Base-by-base conservation (phyloP, 805 yeast species). In the Saturnispora zaruensis region DNA sequence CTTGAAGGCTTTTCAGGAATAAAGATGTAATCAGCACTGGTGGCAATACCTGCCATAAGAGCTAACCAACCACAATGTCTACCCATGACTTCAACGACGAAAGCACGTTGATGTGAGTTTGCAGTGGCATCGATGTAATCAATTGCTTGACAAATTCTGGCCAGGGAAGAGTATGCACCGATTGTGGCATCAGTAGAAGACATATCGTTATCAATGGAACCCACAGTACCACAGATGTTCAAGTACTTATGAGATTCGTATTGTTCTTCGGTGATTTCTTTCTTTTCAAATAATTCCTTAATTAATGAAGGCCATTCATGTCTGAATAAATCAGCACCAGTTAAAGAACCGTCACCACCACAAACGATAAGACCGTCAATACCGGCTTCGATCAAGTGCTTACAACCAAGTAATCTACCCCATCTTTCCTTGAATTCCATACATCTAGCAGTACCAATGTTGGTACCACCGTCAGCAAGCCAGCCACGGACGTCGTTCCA, bases 61-160 rank as follows among this genome's bases (percentile, higher is more conserved):
- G 86, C 91, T 55, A 85, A 73, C 95, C 95, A 85, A 55, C 95
- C 95, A 71, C 95, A 85, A 65, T 85, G 89, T 67, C 95, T 75
- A 53, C 95, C 95, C 95, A 85, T 85, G 18, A 85, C 95, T 69
- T 85, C 95, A 40, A 85, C 81, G 38, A 85, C 87, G 60, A 85
- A 85, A 4, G 91, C 93, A 63, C 95, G 71, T 28, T 88, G 83
- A 65, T 85, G 95, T 1, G 90, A 84, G 47, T 78, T 77, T 23
- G 95, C 95, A 23, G 95, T 85, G 23, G 90, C 88, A 64, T 84
- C 91, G 53, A 85, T 84, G 62, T 82, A 85, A 66, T 85, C 95
- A 55, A 85, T 78, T 66, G 81, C 79, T 60, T 81, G 79, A 59
- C 85, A 78, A 56, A 84, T 84, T 62, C 91, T 71, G 51, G 80